phyloP scores from a whole-genome alignment of 805 yeast species.

The Saturnispora saitoi region DNA sequence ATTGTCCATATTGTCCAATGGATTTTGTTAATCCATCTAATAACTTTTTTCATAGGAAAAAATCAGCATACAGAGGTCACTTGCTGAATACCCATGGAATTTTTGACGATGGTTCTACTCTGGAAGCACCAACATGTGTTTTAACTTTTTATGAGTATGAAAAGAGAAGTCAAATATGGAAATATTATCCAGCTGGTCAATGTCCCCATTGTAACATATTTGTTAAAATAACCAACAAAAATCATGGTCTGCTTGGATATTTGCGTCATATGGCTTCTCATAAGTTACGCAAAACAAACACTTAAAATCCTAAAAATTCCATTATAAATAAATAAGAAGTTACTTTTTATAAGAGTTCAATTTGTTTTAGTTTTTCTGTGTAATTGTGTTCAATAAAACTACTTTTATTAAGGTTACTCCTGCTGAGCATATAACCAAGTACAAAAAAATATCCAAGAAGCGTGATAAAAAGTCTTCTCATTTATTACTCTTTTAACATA shows the following conservation, averaged over 20 bases:
- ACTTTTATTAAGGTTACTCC: too few relatives aligned
- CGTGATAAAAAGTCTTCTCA: too few relatives aligned
- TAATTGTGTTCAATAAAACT: too few relatives aligned
- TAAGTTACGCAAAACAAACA: neutral
- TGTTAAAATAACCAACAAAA: constrained; percentile 12
- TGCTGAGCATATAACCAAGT: too few relatives aligned
- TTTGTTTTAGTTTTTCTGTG: too few relatives aligned
- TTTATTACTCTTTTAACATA: too few relatives aligned
- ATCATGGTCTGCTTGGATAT: constrained; percentile 13
- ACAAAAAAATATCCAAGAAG: too few relatives aligned
- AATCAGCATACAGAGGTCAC: constrained; percentile 15
- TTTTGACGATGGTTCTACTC: constrained; percentile 9
- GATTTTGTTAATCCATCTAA: constrained; percentile 4
- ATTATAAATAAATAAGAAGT: too few relatives aligned
- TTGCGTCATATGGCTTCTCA: constrained; percentile 11
- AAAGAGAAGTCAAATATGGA: constrained; percentile 6
- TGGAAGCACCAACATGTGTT: constrained; percentile 5
- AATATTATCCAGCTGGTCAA: constrained; percentile 6
- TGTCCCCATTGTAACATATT: constrained; percentile 6
- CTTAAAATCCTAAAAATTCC: neutral
- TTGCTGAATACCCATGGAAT: constrained; percentile 15
- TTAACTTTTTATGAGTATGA: constrained; percentile 10
- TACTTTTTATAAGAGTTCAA: too few relatives aligned
- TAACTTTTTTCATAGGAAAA: constrained; percentile 13
- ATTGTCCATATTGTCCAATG: constrained; percentile 8